Percentiles rank a stretch among this genome's conserved stretches.
Evolutionary conservation across 2,329 filamentous ascomycete genomes (phyloP).

Genomic region (Allantophomopsis cytisporea): DNA sequence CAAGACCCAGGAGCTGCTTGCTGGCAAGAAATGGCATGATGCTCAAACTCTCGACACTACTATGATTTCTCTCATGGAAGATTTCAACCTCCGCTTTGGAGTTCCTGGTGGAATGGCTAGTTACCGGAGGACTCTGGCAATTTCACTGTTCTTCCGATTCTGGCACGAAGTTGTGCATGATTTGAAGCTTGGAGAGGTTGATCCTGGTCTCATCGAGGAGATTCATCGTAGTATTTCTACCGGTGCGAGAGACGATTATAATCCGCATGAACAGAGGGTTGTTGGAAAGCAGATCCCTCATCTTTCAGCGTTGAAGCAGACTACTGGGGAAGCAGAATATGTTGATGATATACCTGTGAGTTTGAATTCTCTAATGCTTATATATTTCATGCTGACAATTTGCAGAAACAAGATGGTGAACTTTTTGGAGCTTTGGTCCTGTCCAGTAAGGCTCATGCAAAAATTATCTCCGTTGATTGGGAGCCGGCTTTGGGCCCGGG

Average conservation of each 20-base stretch:
- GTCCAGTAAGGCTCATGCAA: constrained; percentile 77
- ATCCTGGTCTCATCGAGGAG: constrained; percentile 65
- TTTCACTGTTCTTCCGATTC: constrained; percentile 92
- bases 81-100: constrained; percentile 77
- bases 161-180: constrained; percentile 72
- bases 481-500: constrained; percentile 47
- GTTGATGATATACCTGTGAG: constrained; percentile 62
- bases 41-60: constrained; percentile 70
- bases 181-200: constrained; percentile 38
- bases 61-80: constrained; percentile 70
- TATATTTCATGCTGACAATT: no score
- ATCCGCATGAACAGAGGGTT: constrained; percentile 66
- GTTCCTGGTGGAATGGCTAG: constrained; percentile 95
- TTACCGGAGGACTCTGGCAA: constrained; percentile 74
- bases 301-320: constrained; percentile 81
- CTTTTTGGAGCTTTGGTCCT: constrained; percentile 77
- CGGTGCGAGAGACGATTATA: constrained; percentile 60
- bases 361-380: no score
- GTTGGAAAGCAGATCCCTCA: constrained; percentile 74
- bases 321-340: constrained; percentile 85
- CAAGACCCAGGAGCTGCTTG: constrained; percentile 56
- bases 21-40: constrained; percentile 66
- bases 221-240: constrained; percentile 72
- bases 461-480: constrained; percentile 63
- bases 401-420: constrained; percentile 66